Evolutionary conservation across 1,139 yeast genomes (phyloP).

Genomic region (Ashbya aceris): DNA sequence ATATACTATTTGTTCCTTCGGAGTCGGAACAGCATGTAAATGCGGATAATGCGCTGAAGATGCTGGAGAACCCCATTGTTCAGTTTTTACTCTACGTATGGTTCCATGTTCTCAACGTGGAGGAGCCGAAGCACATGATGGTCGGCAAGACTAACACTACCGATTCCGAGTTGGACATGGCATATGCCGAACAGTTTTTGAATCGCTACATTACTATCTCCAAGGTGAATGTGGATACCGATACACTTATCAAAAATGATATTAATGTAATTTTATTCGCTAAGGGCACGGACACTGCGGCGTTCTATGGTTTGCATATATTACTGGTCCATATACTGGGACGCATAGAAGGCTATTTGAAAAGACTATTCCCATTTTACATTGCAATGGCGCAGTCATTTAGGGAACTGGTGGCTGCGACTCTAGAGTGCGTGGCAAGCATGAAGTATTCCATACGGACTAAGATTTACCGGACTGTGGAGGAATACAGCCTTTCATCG

Average conservation of each 20-base stretch:
- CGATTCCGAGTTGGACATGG: not conserved
- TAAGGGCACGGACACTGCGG: constrained; percentile 20
- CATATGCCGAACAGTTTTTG: constrained; percentile 10
- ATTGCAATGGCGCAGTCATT: not conserved
- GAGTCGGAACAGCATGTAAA: constrained; percentile 8
- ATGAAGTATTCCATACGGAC: not conserved
- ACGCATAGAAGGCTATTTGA: constrained; percentile 1
- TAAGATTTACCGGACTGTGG: not conserved
- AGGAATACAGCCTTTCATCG: too few relatives aligned
- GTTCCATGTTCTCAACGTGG: constrained; percentile 10
- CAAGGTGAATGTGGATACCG: constrained; percentile 14
- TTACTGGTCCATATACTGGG: constrained; percentile 12
- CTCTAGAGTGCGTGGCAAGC: not conserved
- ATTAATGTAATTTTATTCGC: constrained; percentile 17
- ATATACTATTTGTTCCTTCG: not conserved
- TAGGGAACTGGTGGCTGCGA: not conserved
- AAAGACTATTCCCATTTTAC: not conserved
- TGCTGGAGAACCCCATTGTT: constrained; percentile 17
- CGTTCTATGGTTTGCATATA: constrained; percentile 17
- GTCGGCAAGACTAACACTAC: not conserved
- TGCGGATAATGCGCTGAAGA: constrained; percentile 8
- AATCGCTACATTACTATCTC: constrained; percentile 14
- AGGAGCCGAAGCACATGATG: constrained; percentile 6
- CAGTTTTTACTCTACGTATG: constrained; percentile 18
- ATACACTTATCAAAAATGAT: constrained; percentile 13